phyloP scores from a whole-genome alignment of 2,329 filamentous ascomycete species.

The Colletotrichum sublineola region DNA sequence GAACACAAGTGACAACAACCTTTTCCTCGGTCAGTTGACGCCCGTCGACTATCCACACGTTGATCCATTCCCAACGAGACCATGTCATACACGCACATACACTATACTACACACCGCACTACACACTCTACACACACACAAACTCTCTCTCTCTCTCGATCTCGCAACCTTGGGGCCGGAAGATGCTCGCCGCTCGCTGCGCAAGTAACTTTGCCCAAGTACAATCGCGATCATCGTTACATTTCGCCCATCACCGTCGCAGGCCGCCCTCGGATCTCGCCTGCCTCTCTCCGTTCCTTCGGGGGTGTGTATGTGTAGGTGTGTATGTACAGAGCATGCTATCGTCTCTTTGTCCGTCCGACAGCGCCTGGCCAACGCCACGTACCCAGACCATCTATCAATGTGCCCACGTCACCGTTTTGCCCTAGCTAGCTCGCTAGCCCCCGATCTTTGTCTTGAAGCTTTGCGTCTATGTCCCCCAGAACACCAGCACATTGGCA shows the following conservation, averaged over 20 bases:
- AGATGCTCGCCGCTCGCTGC: neutral
- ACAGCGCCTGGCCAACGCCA: slow-evolving; percentile 12
- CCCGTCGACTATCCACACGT: neutral
- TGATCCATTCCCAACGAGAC: neutral
- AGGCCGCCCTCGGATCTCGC: slow-evolving; percentile 4
- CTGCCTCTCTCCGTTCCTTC: neutral
- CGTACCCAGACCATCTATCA: neutral
- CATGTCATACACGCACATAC: neutral
- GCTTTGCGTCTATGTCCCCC: neutral
- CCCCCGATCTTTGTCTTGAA: slow-evolving; percentile 24
- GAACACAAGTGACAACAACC: neutral
- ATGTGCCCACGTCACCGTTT: neutral
- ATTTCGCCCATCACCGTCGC: slow-evolving; percentile 9
- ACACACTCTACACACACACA: neutral
- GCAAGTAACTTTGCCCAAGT: slow-evolving; percentile 1
- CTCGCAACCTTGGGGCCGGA: neutral
- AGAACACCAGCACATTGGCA: slow-evolving; percentile 2
- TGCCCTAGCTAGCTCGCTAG: slow-evolving; percentile 26
- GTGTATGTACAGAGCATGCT: neutral
- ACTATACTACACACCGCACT: neutral
- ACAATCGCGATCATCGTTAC: neutral
- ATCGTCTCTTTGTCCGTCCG: neutral
- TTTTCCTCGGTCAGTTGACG: neutral
- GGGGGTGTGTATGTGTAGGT: neutral
- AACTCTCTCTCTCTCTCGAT: no score